phyloP scores from a whole-genome alignment of 2,329 filamentous ascomycete genomes.

The Colletotrichum sp. region DNA sequence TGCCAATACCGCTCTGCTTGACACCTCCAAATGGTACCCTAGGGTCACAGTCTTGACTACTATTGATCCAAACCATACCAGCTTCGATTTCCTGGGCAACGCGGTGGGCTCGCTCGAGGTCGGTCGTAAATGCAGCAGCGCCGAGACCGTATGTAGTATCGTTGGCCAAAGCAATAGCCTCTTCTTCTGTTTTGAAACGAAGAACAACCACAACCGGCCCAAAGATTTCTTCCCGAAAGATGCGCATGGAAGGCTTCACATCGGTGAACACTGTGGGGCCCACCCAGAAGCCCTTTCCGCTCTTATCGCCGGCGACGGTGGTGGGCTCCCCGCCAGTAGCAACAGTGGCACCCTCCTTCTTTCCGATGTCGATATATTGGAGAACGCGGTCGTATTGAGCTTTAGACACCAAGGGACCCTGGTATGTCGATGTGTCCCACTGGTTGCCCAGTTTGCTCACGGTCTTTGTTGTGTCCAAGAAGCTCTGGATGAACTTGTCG shows the following conservation, averaged over 20 bases:
- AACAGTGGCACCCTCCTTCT: conserved; percentile 71
- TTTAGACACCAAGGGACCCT: conserved; percentile 77
- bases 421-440: conserved; percentile 71
- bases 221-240: conserved; percentile 53
- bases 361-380: conserved; percentile 72
- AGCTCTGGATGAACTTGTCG: conserved; percentile 67
- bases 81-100: conserved; percentile 63
- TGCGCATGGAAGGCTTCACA: conserved; percentile 44
- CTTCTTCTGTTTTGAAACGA: background rate
- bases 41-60: conserved; percentile 47
- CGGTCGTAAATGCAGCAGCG: conserved; percentile 65
- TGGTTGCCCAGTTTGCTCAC: conserved; percentile 56
- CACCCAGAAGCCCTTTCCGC: conserved; percentile 44
- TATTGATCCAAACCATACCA: conserved; percentile 61
- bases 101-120: conserved; percentile 54
- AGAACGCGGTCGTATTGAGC: conserved; percentile 74
- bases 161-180: conserved; percentile 39
- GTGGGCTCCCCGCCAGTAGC: conserved; percentile 60
- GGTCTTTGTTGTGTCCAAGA: conserved; percentile 36
- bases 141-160: conserved; percentile 66
- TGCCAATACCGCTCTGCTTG: conserved; percentile 36
- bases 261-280: conserved; percentile 50
- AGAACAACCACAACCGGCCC: conserved; percentile 47
- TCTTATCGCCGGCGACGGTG: conserved; percentile 35
- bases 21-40: conserved; percentile 50